Evolutionary conservation across 2,329 filamentous ascomycete genomes (phyloP).

Genomic region (Aspergillus hiratsukae): DNA sequence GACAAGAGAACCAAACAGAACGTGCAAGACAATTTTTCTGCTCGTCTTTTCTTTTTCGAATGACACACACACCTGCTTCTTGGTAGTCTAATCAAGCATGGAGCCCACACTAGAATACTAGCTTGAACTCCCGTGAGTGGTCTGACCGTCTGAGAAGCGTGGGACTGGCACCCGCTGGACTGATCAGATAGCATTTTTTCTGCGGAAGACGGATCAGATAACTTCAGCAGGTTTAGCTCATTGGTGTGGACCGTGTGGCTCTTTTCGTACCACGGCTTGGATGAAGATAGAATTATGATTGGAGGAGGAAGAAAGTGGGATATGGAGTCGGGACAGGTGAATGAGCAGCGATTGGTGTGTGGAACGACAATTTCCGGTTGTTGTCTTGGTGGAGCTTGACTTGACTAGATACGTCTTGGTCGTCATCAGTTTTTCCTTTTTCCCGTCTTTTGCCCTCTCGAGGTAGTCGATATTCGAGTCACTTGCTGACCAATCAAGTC

Average conservation of each 20-base stretch:
- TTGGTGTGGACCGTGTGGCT: not conserved
- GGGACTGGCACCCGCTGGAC: not conserved
- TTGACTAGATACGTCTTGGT: not conserved
- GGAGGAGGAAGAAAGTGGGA: not conserved
- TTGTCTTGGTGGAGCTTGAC: not conserved
- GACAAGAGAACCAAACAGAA: not conserved
- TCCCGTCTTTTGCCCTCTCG: not conserved
- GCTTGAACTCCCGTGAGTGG: not conserved
- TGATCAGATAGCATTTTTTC: slow-evolving; percentile 10
- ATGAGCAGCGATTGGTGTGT: too few species aligned
- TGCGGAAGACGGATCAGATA: slow-evolving; percentile 6
- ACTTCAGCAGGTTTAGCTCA: not conserved
- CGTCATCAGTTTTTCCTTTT: not conserved
- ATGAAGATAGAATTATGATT: not conserved
- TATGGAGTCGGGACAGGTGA: not conserved
- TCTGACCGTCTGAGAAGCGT: not conserved
- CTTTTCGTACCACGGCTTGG: not conserved
- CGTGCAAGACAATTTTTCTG: not conserved
- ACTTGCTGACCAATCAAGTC: not conserved
- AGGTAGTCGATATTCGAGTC: not conserved
- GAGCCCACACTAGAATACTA: not conserved
- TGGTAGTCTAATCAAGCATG: not conserved
- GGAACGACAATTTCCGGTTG: not conserved
- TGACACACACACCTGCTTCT: slow-evolving; percentile 1
- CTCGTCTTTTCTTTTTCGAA: slow-evolving; percentile 1